Evolutionary conservation across 257 asterid species (phyloP), one percentile per base, ranked within the genome.

Genomic region (Solanum medicagineum): DNA sequence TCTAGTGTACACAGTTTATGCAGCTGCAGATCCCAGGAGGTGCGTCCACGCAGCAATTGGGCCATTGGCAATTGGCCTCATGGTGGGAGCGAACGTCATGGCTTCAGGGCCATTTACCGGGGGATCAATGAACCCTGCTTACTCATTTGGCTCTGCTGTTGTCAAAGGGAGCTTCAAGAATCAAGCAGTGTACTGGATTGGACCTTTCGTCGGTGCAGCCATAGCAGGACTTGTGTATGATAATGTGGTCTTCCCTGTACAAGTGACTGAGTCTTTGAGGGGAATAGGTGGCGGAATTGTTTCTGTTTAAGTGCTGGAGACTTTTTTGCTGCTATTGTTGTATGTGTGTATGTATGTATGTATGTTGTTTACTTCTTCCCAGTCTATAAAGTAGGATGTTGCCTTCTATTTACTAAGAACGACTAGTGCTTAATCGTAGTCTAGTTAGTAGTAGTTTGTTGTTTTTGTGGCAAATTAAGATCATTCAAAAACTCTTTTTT

Each of bases 111-210:
- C 98, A 1, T 96, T 93, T 66, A 93, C 98, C 0, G 99, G 99
- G 0, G 98, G 98, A 66, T 93, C 96, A 1, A 93, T 92, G 98
- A 96, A 96, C 84, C 98, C 98, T 8, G 97, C 99, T 0, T 89
- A 65, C 85, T 88, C 99, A 1, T 93, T 96, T n/a, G 98, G 96
- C 0, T 91, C 93, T 3, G 94, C 95, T 1, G 73, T 92, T 4
- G 84, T 92, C 0, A 94, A 95, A 49, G 98, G 98, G 54, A 91
- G 89, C 84, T 96, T 93, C 89, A 90, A 86, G 91, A 94, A 94
- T 56, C 98, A 94, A 5, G 97, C 97, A 56, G 96, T 89, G 47
- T 94, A 93, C 49, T 94, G 99, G 99, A 83, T 94, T 17, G 99
- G 99, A 12, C 98, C 99, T 2, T 77, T 96, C 88, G 86, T 93